Conservation (phyloP, 495 filamentous ascomycete species). For the Neurospora sp. region DNA sequence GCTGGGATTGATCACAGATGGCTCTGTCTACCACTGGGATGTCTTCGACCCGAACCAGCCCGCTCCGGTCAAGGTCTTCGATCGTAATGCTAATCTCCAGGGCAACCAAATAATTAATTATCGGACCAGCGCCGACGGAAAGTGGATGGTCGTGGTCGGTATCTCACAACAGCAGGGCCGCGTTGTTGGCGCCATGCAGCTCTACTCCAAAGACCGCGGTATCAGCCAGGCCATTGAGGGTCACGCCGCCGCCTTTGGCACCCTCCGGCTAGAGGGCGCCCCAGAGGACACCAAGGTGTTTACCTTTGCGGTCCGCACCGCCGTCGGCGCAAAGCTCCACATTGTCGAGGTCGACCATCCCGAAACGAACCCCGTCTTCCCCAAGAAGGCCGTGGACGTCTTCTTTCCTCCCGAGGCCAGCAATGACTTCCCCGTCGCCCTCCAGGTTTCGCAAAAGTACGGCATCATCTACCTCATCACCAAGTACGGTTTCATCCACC, state of each 20-base stretch:
- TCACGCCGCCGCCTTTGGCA: conserved; percentile 92
- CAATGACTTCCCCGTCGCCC: conserved; percentile 96
- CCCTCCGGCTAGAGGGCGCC: conserved; percentile 76
- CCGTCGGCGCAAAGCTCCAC: conserved; percentile 86
- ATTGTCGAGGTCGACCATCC: conserved; percentile 96
- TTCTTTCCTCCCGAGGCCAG: conserved; percentile 93
- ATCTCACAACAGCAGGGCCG: conserved; percentile 89
- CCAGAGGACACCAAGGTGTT: conserved; percentile 89
- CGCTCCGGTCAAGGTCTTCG: conserved; percentile 80
- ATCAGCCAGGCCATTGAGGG: conserved; percentile 98
- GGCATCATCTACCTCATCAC: conserved; percentile 94
- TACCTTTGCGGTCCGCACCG: conserved; percentile 86
- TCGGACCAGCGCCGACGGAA: conserved; percentile 85
- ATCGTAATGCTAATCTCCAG: conserved; percentile 83
- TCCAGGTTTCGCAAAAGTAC: conserved; percentile 94
- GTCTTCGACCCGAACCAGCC: conserved; percentile 71
- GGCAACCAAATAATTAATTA: conserved; percentile 99
- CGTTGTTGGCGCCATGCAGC: conserved; percentile 90
- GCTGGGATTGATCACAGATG: conserved; percentile 83
- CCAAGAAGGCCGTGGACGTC: conserved; percentile 93
- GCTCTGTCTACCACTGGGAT: conserved; percentile 92
- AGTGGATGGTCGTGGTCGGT: conserved; percentile 97
- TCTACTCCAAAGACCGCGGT: conserved; percentile 89
- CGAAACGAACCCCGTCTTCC: conserved; percentile 72
- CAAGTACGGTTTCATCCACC: conserved; percentile 98